Percentiles rank a stretch among this genome's conserved stretches.
phyloP scores from a whole-genome alignment of 805 yeast genomes.

The Maudiozyma pseudohumilis region DNA sequence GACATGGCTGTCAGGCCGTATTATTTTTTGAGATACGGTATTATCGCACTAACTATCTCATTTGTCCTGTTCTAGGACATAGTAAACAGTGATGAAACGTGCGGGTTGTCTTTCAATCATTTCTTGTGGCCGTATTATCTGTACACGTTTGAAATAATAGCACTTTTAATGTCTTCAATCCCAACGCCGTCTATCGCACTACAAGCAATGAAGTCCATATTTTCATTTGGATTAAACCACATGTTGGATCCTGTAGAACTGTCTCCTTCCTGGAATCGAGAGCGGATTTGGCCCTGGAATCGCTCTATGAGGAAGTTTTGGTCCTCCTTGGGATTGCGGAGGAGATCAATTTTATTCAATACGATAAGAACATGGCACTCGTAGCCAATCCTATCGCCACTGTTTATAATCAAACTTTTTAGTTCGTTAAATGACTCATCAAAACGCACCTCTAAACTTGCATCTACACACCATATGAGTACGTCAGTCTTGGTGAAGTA shows the following conservation, averaged over 20 bases:
- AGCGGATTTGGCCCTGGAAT: neutral
- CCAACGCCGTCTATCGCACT: constrained; percentile 19
- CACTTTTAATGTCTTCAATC: constrained; percentile 6
- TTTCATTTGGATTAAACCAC: neutral
- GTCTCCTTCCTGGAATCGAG: neutral
- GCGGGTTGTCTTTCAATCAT: no score
- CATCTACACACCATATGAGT: constrained; percentile 81
- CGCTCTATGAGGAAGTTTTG: neutral
- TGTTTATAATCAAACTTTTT: constrained; percentile 43
- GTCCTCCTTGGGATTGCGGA: constrained; percentile 19
- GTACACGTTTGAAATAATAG: neutral
- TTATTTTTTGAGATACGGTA: no score
- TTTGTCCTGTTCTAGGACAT: no score
- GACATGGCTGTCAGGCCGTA: no score
- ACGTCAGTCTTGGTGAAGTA: constrained; percentile 77
- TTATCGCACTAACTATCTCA: no score
- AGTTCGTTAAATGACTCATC: constrained; percentile 59
- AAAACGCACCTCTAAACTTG: constrained; percentile 45
- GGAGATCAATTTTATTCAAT: constrained; percentile 66
- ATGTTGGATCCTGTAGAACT: neutral
- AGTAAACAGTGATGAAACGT: no score
- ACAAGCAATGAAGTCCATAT: constrained; percentile 10
- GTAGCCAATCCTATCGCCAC: constrained; percentile 51
- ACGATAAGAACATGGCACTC: constrained; percentile 45
- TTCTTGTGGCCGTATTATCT: no score